These are phyloP conservation scores for Trichoderma simmonsii DNA, from an alignment of 2,329 filamentous ascomycete genomes.

Conservation along the genomic window DNA sequence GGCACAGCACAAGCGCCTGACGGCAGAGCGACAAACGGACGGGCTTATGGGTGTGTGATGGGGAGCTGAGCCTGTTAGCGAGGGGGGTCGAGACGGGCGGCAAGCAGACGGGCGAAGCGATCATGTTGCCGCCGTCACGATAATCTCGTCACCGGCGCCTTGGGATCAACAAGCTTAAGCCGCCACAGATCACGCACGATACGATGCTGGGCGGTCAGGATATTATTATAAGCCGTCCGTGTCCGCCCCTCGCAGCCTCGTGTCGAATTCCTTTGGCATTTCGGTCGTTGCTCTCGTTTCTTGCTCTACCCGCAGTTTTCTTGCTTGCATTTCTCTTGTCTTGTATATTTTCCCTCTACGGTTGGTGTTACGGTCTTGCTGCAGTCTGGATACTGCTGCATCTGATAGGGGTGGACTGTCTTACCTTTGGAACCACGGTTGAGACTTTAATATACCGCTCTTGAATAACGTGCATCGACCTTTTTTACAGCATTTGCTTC, in stretches of 20 bases:
- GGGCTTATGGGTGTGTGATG: neutral
- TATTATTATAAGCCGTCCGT: neutral
- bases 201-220: neutral
- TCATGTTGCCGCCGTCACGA: slow-evolving; percentile 16
- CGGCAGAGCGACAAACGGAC: neutral
- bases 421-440: neutral
- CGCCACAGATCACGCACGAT: neutral
- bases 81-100: neutral
- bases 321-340: neutral
- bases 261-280: neutral
- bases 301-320: neutral
- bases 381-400: neutral
- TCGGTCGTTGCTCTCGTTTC: neutral
- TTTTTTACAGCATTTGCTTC: neutral
- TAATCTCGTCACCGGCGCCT: slow-evolving; percentile 14
- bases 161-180: slow-evolving; percentile 1
- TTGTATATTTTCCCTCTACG: neutral
- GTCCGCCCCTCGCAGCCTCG: neutral
- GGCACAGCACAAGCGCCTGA: neutral
- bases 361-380: neutral
- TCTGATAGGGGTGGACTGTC: neutral
- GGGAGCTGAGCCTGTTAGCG: slow-evolving; percentile 3
- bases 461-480: neutral
- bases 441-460: neutral
- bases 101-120: neutral